A percentile compares a stretch with the other conserved stretches of the same genome.
phyloP scores from a whole-genome alignment of 306 rosid species.

The Dryas drummondii region DNA sequence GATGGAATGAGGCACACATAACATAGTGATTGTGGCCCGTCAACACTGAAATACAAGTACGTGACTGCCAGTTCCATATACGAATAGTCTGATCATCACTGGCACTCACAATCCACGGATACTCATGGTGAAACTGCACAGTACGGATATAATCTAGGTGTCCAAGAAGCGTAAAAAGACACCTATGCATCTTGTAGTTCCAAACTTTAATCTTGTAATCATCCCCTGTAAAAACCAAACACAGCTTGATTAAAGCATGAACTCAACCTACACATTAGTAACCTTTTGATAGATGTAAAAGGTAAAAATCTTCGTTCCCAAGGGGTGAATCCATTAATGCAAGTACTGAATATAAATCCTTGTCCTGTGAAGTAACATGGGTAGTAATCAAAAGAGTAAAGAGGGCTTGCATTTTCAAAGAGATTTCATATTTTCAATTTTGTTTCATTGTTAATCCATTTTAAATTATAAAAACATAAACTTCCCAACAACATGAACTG shows the following conservation, averaged over 20 bases:
- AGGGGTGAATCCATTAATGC: neutral
- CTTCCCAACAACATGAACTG: neutral
- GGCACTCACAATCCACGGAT: slow-evolving; percentile 96
- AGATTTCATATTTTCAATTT: neutral
- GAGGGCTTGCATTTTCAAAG: neutral
- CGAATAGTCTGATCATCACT: slow-evolving; percentile 99
- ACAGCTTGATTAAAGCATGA: neutral
- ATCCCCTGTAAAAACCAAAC: slow-evolving; percentile 65
- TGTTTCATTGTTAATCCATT: neutral
- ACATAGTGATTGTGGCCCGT: slow-evolving; percentile 98
- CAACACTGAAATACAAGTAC: slow-evolving; percentile 89
- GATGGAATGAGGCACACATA: slow-evolving; percentile 95
- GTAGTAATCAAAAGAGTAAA: neutral
- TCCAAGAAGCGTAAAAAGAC: slow-evolving; percentile 91
- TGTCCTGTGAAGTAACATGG: neutral
- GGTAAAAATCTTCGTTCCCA: too few relatives aligned
- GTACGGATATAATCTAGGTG: slow-evolving; percentile 98
- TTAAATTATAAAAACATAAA: neutral
- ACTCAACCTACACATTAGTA: neutral
- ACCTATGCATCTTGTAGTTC: slow-evolving; percentile 97
- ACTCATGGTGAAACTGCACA: slow-evolving; percentile 93
- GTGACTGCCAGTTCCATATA: slow-evolving; percentile 99
- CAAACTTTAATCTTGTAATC: slow-evolving; percentile 98
- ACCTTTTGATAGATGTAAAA: too few relatives aligned
- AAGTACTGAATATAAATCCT: neutral